Conservation (phyloP, 768 basidiomycete genomes). For the Phylloporus arenicola region DNA sequence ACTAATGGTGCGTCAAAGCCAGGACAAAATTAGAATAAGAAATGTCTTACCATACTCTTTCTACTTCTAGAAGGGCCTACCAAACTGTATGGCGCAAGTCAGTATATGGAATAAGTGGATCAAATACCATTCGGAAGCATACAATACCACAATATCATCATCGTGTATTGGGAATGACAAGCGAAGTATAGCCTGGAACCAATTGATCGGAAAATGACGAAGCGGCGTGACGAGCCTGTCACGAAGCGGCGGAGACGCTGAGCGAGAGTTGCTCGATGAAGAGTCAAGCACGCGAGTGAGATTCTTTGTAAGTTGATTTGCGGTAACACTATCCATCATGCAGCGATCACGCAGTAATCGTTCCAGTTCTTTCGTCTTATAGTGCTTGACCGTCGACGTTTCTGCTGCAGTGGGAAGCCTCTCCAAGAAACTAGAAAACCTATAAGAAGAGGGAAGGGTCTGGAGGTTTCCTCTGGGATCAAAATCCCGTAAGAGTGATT, state of each 20-base stretch:
- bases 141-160: slow-evolving; percentile 20
- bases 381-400: neutral
- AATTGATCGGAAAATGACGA: no score
- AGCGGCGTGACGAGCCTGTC: no score
- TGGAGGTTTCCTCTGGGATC: neutral
- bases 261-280: no score
- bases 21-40: neutral
- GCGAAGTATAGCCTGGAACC: neutral
- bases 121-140: neutral
- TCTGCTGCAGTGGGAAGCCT: neutral
- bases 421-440: neutral
- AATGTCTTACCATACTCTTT: slow-evolving; percentile 14
- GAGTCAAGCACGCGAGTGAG: no score
- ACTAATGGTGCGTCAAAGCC: slow-evolving; percentile 3
- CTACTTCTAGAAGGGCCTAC: slow-evolving; percentile 19
- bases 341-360: neutral
- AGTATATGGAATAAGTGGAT: neutral
- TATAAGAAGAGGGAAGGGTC: neutral
- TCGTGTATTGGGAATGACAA: neutral
- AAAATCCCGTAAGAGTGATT: neutral
- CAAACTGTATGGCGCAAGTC: slow-evolving; percentile 8
- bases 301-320: no score
- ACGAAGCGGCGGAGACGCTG: no score
- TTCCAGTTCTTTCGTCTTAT: neutral
- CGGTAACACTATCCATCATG: no score